Conservation (phyloP, 1,284 basidiomycete species). For the Irpex sp. region DNA sequence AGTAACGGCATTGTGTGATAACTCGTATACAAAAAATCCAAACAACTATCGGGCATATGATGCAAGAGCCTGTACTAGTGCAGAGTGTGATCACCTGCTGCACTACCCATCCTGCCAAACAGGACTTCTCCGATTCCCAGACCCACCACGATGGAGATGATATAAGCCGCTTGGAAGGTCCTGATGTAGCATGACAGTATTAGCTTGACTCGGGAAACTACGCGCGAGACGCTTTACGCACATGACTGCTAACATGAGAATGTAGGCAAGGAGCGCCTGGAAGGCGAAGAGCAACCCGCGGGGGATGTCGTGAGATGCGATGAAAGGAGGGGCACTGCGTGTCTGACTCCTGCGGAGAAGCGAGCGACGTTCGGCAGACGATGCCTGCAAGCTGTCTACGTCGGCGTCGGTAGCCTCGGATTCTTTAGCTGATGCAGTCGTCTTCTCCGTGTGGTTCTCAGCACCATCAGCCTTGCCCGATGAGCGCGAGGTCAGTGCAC, state of each 20-base stretch:
- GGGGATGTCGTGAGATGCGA: slow-evolving; percentile 53
- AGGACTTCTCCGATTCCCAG: slow-evolving; percentile 62
- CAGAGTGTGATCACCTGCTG: slow-evolving; percentile 18
- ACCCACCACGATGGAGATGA: slow-evolving; percentile 62
- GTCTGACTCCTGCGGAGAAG: slow-evolving; percentile 12
- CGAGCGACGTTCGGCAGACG: slow-evolving; percentile 1
- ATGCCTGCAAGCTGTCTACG: slow-evolving; percentile 7
- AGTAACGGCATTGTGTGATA: background rate
- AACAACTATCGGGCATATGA: background rate
- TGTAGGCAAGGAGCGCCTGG: slow-evolving; percentile 55
- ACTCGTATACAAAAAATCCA: background rate
- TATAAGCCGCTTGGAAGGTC: slow-evolving; percentile 71
- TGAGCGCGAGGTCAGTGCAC: background rate
- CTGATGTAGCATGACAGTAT: slow-evolving; percentile 31
- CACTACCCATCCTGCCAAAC: slow-evolving; percentile 51
- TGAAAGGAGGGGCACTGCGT: slow-evolving; percentile 50
- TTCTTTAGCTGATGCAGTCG: slow-evolving; percentile 9
- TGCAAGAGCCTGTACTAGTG: slow-evolving; percentile 10
- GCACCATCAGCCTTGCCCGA: background rate
- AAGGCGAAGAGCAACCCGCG: slow-evolving; percentile 56
- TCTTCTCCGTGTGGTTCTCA: background rate
- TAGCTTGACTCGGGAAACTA: background rate
- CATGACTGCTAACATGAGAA: slow-evolving; percentile 74
- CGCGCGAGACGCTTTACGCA: slow-evolving; percentile 31
- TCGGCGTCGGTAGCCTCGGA: slow-evolving; percentile 15